Evolutionary conservation across 805 yeast species (phyloP).

Genomic region (Candida coquimbonensis): DNA sequence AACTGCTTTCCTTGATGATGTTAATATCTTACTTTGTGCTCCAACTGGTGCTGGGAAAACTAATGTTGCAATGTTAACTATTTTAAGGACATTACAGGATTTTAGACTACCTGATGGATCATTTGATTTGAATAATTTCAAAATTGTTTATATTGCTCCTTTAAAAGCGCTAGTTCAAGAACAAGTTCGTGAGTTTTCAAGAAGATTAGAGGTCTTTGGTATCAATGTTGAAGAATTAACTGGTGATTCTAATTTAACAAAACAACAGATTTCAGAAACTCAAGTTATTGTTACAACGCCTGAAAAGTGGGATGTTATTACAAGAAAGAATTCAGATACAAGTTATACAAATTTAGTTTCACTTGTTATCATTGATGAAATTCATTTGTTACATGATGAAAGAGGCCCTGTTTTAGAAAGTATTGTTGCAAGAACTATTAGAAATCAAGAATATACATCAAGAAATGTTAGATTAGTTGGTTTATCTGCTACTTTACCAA

Average conservation of each 20-base stretch:
- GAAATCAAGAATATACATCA: constrained; percentile 37
- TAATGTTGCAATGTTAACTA: constrained; percentile 85
- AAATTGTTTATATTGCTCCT: constrained; percentile 87
- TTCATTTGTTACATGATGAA: constrained; percentile 86
- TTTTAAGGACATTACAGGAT: constrained; percentile 54
- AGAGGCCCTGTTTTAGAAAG: constrained; percentile 94
- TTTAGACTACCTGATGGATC: constrained; percentile 42
- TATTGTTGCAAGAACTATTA: constrained; percentile 69
- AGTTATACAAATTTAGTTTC: constrained; percentile 59
- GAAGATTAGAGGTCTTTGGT: constrained; percentile 59
- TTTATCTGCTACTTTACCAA: constrained; percentile 88
- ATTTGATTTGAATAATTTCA: constrained; percentile 51
- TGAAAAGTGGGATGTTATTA: constrained; percentile 95
- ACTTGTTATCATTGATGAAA: constrained; percentile 81
- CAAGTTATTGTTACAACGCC: constrained; percentile 91
- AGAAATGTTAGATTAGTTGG: constrained; percentile 68
- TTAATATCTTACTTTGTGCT: constrained; percentile 80
- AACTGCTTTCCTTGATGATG: constrained; percentile 63
- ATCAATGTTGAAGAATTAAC: constrained; percentile 78
- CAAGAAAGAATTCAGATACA: constrained; percentile 69
- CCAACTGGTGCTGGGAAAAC: constrained; percentile 99
- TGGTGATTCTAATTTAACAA: constrained; percentile 78
- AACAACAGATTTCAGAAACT: constrained; percentile 67
- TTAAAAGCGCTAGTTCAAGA: constrained; percentile 93
- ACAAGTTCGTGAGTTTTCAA: constrained; percentile 79